Evolutionary conservation across 2,329 filamentous ascomycete genomes (phyloP), one percentile per base, ranked within the genome.

Genomic region (Sclerotinia borealis): DNA sequence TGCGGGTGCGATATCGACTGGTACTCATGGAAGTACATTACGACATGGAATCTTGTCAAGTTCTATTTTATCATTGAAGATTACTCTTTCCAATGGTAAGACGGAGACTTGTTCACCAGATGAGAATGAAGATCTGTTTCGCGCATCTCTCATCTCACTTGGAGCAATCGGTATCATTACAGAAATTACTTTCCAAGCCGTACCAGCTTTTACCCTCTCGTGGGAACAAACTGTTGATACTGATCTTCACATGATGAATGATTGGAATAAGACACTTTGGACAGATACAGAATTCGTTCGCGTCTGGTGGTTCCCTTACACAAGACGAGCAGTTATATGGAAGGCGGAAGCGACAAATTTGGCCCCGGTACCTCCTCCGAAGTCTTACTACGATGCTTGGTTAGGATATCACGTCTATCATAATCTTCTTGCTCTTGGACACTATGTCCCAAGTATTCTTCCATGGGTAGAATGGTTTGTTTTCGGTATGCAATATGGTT

Each of bases 251-350:
- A 83, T 96, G 67, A 80, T 96, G 54, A 79, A 81, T 13, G 80
- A 83, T 8, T 98, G 95, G 92, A 77, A 87, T 22, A 81, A 79
- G 8, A 83, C 83, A 39, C 81, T 98, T 17, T 98, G 95, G 93
- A 91, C 85, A 1, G 83, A 86, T 66, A 85, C 88, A 66, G 92
- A 98, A 76, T 99, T 93, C 73, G 91, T 96, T 31, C 85, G 95
- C 34, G 92, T 97, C 34, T 99, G 95, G 93, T 99, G 95, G 95
- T 87, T 96, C 74, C 95, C 95, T 0, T 96, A 98, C 77, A 92
- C 90, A 73, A 85, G 91, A 63, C 85, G 91, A 51, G 92, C 91
- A 0, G 90, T 98, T 54, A 84, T 96, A 51, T 99, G 95, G 95
- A 85, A 85, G 47, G 95, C 92, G n/a, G 83, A 92, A 54, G 89